These are phyloP conservation scores for Nephelium lappaceum DNA, from an alignment of 345 rosid species.

Conservation along the genomic window DNA sequence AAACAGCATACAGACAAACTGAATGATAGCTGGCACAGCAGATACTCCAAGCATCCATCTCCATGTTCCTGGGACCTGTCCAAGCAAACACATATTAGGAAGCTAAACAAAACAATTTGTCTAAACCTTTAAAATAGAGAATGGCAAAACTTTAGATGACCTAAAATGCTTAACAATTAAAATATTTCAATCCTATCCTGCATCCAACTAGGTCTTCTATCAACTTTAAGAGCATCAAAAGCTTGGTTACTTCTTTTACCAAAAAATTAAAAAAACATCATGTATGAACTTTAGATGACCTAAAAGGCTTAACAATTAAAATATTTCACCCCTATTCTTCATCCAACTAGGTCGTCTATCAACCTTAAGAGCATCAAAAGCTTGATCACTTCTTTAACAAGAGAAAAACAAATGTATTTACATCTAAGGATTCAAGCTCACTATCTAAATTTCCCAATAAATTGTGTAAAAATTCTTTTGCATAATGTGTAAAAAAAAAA, in stretches of 20 bases:
- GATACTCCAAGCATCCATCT: slow-evolving; percentile 99
- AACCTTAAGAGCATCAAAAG: neutral
- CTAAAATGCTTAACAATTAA: slow-evolving; percentile 17
- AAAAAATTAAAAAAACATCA: too few species aligned
- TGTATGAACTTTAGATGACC: neutral
- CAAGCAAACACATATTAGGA: slow-evolving; percentile 22
- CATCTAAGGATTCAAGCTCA: neutral
- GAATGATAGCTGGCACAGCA: slow-evolving; percentile 84
- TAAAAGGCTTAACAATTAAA: slow-evolving; percentile 14
- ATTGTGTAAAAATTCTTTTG: neutral
- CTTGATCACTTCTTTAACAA: neutral
- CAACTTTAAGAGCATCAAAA: neutral
- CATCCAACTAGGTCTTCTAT: neutral
- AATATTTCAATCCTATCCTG: neutral
- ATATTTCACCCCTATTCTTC: neutral
- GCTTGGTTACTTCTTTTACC: neutral
- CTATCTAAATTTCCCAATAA: neutral
- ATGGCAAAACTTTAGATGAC: slow-evolving; percentile 9
- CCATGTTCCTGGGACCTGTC: slow-evolving; percentile 97
- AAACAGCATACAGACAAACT: slow-evolving; percentile 72
- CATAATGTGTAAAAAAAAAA: neutral
- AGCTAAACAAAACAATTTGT: neutral
- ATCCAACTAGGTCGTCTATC: neutral
- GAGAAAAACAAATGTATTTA: neutral
- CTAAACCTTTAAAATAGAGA: neutral